Percentiles rank a stretch among this genome's conserved stretches.
Conservation (phyloP, 2,329 filamentous ascomycete species). For the Xylariaceae sp. region DNA sequence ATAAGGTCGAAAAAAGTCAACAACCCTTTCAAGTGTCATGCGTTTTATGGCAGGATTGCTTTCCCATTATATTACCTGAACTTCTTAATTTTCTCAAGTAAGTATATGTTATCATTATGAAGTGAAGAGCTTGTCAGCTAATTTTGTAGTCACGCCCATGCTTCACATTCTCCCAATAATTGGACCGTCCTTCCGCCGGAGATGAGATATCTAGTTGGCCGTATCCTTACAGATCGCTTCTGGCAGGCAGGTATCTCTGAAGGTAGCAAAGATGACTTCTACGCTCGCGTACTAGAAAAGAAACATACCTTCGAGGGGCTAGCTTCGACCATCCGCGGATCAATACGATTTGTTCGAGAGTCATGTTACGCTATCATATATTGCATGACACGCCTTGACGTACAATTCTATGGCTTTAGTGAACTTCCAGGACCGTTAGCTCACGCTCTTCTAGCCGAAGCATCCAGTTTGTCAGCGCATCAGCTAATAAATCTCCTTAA, state of each 20-base stretch:
- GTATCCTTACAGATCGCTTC: slow-evolving; percentile 91
- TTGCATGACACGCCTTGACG: slow-evolving; percentile 85
- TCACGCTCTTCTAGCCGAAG: slow-evolving; percentile 82
- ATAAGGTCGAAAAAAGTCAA: slow-evolving; percentile 79
- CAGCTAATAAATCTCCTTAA: slow-evolving; percentile 94
- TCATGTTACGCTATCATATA: slow-evolving; percentile 94
- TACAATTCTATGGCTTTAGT: slow-evolving; percentile 87
- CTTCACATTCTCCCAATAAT: slow-evolving; percentile 84
- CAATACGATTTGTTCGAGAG: slow-evolving; percentile 87
- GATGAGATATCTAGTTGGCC: slow-evolving; percentile 76
- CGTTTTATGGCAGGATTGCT: slow-evolving; percentile 82
- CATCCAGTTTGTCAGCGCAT: slow-evolving; percentile 83
- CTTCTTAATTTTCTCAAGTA: slow-evolving; percentile 82
- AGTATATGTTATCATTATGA: slow-evolving; percentile 31
- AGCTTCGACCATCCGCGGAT: slow-evolving; percentile 88
- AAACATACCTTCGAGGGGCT: slow-evolving; percentile 91
- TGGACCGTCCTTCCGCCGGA: slow-evolving; percentile 80
- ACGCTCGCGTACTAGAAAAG: slow-evolving; percentile 86
- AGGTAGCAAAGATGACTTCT: slow-evolving; percentile 96
- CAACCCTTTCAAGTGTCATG: slow-evolving; percentile 77
- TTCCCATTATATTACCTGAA: slow-evolving; percentile 83
- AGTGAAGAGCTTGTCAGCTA: slow-evolving; percentile 19
- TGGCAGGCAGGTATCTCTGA: slow-evolving; percentile 98
- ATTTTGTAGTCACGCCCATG: slow-evolving; percentile 75
- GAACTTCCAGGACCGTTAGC: slow-evolving; percentile 85